phyloP scores from a whole-genome alignment of 805 yeast species.

The Starmerella apis region DNA sequence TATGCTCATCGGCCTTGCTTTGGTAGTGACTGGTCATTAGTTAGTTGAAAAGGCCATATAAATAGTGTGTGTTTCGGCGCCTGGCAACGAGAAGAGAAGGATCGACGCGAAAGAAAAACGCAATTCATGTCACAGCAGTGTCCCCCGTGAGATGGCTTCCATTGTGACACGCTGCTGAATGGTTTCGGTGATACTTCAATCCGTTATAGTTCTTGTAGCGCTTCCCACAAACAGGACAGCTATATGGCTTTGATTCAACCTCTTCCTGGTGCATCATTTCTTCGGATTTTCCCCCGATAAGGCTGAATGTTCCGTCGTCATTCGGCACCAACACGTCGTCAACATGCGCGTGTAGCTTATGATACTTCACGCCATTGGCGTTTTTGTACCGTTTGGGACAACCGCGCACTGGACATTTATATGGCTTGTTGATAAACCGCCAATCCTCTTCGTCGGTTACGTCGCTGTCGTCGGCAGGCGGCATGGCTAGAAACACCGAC shows the following conservation, averaged over 20 bases:
- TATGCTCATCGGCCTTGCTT: too few species aligned
- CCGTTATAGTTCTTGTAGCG: conserved; percentile 93
- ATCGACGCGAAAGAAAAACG: not conserved
- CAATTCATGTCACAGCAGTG: conserved; percentile 1
- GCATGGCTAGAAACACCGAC: conserved; percentile 5
- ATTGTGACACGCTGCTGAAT: conserved; percentile 38
- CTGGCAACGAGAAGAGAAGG: not conserved
- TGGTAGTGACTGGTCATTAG: too few species aligned
- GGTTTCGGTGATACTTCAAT: conserved; percentile 90
- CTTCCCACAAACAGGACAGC: conserved; percentile 96
- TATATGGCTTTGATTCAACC: conserved; percentile 58
- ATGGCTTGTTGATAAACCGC: conserved; percentile 58
- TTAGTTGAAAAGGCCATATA: conserved; percentile 2
- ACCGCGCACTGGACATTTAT: conserved; percentile 92
- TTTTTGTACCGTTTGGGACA: conserved; percentile 94
- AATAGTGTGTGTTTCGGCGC: not conserved
- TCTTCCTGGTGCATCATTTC: conserved; percentile 37
- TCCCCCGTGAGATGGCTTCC: not conserved
- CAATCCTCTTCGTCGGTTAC: conserved; percentile 23
- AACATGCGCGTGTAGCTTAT: conserved; percentile 89
- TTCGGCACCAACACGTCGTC: conserved; percentile 81
- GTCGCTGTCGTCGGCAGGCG: conserved; percentile 15
- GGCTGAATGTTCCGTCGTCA: conserved; percentile 83
- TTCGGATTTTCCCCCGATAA: conserved; percentile 81
- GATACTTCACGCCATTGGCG: conserved; percentile 93